Evolutionary conservation across 148 eudicot genomes (phyloP), one percentile per base, ranked within the genome.

Genomic region (Vaccinium darrowii): DNA sequence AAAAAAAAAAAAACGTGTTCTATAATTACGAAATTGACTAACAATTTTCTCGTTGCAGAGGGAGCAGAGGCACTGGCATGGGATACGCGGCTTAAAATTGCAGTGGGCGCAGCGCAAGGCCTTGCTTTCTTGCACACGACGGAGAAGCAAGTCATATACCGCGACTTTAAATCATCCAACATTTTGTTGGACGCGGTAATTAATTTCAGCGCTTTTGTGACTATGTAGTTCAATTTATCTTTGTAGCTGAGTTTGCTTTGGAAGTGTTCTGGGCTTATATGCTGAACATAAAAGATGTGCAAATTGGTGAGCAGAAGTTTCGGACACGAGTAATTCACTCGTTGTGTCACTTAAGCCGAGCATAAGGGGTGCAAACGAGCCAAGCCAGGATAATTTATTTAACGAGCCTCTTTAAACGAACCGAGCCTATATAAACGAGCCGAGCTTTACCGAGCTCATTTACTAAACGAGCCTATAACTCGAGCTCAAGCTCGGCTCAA

Each of bases 111-210:
- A 76, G 98, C 98, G 53, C 73, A 90, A 51, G 98, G 98, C 11
- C 98, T 96, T 25, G 89, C 85, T 51, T 93, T 93, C 84, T 78
- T 96, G 85, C 98, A 94, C 81, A 88, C 94, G 11, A 92, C 97
- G 2, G 98, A 92, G 81, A 96, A 96, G 74, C 90, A 83, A 53
- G 98, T 94, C 72, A 96, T 96, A 21, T 96, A 93, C 82, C 89
- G 98, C 1, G 98, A 96, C 80, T 96, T 96, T n/a, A 96, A 96
- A 65, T 89, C 98, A 16, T 88, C 96, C n/a, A 96, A 96, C 79
- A 93, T 96, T 21, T 86, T 96, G 85, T 86, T 96, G 33, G 94
- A 96, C 63, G 81, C 52, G 92, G 98, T 94, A 85, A 27, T 4
- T 3, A 57, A 12, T 25, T 12, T 49, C 4, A 25, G 8, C 27